These are phyloP conservation scores for Euphorbia peplus DNA, from an alignment of 345 rosid species.

Conservation along the genomic window DNA sequence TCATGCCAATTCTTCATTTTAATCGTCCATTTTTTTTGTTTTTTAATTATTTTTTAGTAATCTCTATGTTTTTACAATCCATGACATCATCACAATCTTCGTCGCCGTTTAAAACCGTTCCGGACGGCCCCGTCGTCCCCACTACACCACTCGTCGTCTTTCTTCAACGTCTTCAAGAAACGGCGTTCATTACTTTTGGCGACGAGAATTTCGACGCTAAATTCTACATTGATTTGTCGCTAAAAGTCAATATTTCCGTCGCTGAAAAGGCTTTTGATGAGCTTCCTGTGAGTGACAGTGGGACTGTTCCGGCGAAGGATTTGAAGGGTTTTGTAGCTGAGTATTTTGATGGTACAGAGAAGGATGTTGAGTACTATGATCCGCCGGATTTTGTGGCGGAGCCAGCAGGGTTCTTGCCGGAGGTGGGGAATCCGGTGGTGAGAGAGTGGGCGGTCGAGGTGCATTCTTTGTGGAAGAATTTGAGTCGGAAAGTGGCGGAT, in stretches of 20 bases:
- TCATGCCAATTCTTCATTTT: background rate
- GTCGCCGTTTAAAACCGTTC: background rate
- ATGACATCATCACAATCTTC: conserved; percentile 8
- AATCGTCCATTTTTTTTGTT: background rate
- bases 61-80: background rate
- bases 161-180: conserved; percentile 61
- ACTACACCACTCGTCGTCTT: conserved; percentile 48
- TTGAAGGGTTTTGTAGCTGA: conserved; percentile 20
- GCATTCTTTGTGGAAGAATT: conserved; percentile 75
- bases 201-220: conserved; percentile 55
- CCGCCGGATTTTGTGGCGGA: conserved; percentile 63
- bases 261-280: conserved; percentile 46
- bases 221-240: conserved; percentile 59
- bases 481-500: conserved; percentile 55
- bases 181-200: conserved; percentile 51
- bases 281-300: conserved; percentile 42
- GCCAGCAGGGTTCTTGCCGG: conserved; percentile 63
- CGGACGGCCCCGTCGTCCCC: conserved; percentile 13
- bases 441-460: conserved; percentile 79
- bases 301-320: conserved; percentile 18
- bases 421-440: conserved; percentile 58
- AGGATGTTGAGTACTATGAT: conserved; percentile 46
- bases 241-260: conserved; percentile 44
- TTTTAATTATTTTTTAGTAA: background rate
- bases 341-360: conserved; percentile 52